Conservation (phyloP, 2,329 filamentous ascomycete genomes). For the Apiospora arundinis region DNA sequence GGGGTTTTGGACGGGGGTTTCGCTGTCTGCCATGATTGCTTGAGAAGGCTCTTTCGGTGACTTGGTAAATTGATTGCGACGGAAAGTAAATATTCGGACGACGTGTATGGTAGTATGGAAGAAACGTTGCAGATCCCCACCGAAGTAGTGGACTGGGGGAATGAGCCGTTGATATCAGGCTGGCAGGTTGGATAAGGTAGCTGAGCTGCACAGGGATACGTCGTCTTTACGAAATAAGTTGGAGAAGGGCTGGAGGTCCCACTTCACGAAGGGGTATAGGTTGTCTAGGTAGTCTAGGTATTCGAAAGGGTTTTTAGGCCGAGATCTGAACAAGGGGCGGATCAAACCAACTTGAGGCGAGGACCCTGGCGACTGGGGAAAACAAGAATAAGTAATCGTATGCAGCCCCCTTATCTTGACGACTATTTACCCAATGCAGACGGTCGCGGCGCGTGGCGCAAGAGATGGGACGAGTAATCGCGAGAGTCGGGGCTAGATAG, state of each 20-base stretch:
- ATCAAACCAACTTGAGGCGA: constrained; percentile 1
- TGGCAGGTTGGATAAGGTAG: too few species aligned
- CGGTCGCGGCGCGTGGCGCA: constrained; percentile 8
- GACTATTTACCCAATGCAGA: not conserved
- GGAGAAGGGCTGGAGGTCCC: constrained; percentile 3
- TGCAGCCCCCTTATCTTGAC: constrained; percentile 5
- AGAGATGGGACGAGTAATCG: not conserved
- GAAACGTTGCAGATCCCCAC: constrained; percentile 8
- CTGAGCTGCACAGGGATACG: constrained; percentile 8
- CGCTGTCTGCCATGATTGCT: constrained; percentile 7
- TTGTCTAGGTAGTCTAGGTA: not conserved
- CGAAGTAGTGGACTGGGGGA: constrained; percentile 7
- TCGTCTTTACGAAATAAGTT: constrained; percentile 1
- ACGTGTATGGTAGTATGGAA: not conserved
- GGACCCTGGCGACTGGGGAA: not conserved
- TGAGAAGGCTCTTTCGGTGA: not conserved
- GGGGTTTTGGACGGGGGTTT: constrained; percentile 31
- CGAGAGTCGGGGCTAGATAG: not conserved
- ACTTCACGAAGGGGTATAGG: not conserved
- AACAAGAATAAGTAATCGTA: not conserved
- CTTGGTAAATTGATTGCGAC: not conserved
- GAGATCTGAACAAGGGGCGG: constrained; percentile 1
- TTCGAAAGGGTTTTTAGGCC: not conserved
- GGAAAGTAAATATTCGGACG: not conserved
- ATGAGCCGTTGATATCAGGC: not conserved